Percentiles rank a stretch among this genome's conserved stretches.
Evolutionary conservation across 331 rosid species (phyloP).

Genomic region (Dryas integrifolia): DNA sequence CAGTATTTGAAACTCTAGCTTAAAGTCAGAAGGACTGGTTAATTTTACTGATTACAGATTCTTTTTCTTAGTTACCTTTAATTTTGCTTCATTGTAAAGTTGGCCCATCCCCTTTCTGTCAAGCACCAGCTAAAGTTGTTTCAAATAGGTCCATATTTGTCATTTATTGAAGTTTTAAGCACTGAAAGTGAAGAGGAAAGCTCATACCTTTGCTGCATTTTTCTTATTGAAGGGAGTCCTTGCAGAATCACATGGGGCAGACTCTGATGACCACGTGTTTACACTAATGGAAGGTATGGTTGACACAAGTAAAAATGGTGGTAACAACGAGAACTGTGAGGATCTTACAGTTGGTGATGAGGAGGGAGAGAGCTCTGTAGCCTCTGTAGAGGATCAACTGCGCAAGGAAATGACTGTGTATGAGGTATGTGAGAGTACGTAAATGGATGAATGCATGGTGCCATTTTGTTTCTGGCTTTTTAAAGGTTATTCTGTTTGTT

Average conservation of each 20-base stretch:
- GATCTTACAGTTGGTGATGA: constrained; percentile 82
- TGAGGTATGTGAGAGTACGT: constrained; percentile 50
- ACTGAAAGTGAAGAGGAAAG: constrained; percentile 12
- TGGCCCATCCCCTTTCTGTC: not conserved
- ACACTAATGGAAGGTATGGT: constrained; percentile 59
- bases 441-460: not conserved
- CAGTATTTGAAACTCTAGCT: not conserved
- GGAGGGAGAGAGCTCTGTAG: constrained; percentile 77
- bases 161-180: not conserved
- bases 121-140: not conserved
- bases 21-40: constrained; percentile 14
- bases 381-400: constrained; percentile 82
- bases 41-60: constrained; percentile 12
- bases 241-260: constrained; percentile 55
- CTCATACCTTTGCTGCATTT: constrained; percentile 17
- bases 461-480: constrained; percentile 10
- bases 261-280: constrained; percentile 55
- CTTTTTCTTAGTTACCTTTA: not conserved
- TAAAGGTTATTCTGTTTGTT: constrained; percentile 27
- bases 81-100: not conserved
- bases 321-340: constrained; percentile 46
- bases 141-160: constrained; percentile 12
- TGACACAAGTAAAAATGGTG: constrained; percentile 61
- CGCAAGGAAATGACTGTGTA: constrained; percentile 82
- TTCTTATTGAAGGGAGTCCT: constrained; percentile 59